phyloP scores from a whole-genome alignment of 1,284 basidiomycete species.

The Irpex sp. region DNA sequence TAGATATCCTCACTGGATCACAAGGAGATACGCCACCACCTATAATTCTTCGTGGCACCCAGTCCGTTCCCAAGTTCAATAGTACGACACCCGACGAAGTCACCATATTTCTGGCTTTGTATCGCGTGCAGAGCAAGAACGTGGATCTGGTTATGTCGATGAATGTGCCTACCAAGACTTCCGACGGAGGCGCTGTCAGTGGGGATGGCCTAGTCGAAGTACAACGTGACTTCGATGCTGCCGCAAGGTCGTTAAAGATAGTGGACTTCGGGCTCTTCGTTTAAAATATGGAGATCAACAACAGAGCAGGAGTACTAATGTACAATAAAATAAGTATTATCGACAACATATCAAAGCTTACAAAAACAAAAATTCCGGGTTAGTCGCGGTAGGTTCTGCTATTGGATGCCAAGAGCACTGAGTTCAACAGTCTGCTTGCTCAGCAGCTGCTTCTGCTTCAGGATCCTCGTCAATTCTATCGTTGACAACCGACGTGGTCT shows the following conservation, averaged over 20 bases:
- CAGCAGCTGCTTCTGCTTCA: constrained; percentile 70
- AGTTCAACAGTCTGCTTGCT: constrained; percentile 13
- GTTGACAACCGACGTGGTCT: constrained; percentile 42
- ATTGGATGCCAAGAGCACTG: not conserved
- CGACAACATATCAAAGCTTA: not conserved
- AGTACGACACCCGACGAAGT: constrained; percentile 58
- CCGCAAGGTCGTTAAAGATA: constrained; percentile 64
- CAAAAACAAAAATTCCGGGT: not conserved
- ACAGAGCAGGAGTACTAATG: not conserved
- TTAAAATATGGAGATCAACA: constrained; percentile 26
- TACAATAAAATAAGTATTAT: constrained; percentile 9
- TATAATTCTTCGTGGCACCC: constrained; percentile 63
- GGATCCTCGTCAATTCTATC: constrained; percentile 77
- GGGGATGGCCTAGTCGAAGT: constrained; percentile 35
- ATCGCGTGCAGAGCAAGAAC: constrained; percentile 64
- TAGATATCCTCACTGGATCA: constrained; percentile 33
- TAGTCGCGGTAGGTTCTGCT: not conserved
- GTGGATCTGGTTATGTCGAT: constrained; percentile 81
- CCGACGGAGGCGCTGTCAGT: constrained; percentile 40
- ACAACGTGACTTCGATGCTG: constrained; percentile 50
- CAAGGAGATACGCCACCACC: constrained; percentile 53
- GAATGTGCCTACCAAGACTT: constrained; percentile 63
- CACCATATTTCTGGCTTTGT: constrained; percentile 75
- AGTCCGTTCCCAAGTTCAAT: constrained; percentile 79
- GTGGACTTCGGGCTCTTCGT: constrained; percentile 75